Evolutionary conservation across 257 asterid genomes (phyloP), one percentile per base, ranked within the genome.

Genomic region (Perilla frutescens): DNA sequence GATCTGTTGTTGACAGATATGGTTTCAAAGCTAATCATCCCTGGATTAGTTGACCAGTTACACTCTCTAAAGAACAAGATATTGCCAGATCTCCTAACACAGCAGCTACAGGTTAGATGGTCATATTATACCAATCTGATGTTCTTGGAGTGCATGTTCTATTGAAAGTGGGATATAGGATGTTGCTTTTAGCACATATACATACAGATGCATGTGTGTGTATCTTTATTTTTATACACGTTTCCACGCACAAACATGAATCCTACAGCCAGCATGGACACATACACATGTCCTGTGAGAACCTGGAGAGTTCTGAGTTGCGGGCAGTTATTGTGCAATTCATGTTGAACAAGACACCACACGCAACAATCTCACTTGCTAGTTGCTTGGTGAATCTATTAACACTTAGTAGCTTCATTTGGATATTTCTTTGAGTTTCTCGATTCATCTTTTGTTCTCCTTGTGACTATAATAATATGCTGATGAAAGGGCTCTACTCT

Each of bases 41-140:
- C 99, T 77, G 97, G 91, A 34, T 80, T 94, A 68, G 82, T 88
- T 81, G 93, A 86, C 69, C 97, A 91, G 84, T 77, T 94, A 62
- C 82, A 83, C 76, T 80, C 91, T 36, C 62, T 90, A 82, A 87
- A 86, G 89, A 86, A 81, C 80, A 88, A 80, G 75, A 76, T 83
- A 80, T 82, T 82, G 79, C 83, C 88, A 20, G 75, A 84, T 79
- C 89, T 90, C 61, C 76, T 87, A 64, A 71, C 61, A 36, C 87
- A 87, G 68, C 89, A 87, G 65, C 91, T 87, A 70, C 87, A 77
- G 95, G 99, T 94, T 34, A 55, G 85, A 76, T 72, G 26, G 59
- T 51, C 66, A 12, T 51, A 68, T 44, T 60, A 79, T 41, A 53
- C 75, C 59, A n/a, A 62, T 75, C 49, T 32, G n/a, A 39, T 56